Evolutionary conservation across 345 rosid species (phyloP).

Genomic region (Noccaea bulbosa): DNA sequence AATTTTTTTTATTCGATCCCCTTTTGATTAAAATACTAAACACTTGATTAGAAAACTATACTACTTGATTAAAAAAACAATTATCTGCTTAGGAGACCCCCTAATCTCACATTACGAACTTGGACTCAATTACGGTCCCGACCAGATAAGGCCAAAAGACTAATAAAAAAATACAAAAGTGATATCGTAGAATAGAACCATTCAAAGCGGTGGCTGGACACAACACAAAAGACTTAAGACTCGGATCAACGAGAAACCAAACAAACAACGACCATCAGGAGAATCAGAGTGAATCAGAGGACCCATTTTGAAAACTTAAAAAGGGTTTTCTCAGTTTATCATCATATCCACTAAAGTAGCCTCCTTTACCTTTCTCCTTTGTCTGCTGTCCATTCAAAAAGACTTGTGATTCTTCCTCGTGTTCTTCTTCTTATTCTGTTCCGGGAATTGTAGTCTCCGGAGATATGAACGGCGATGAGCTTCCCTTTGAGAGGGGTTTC

Average conservation of each 20-base stretch:
- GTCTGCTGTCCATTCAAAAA: slow-evolving; percentile 22
- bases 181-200: slow-evolving; percentile 16
- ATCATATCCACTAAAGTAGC: slow-evolving; percentile 31
- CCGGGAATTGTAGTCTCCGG: slow-evolving; percentile 39
- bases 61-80: slow-evolving; percentile 8
- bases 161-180: not conserved
- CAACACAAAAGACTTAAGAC: slow-evolving; percentile 15
- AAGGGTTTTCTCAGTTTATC: slow-evolving; percentile 13
- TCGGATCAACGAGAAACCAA: slow-evolving; percentile 29
- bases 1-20: no score
- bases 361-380: slow-evolving; percentile 18
- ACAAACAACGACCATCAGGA: slow-evolving; percentile 26
- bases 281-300: slow-evolving; percentile 28
- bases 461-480: slow-evolving; percentile 33
- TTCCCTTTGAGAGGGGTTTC: slow-evolving; percentile 68
- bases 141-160: slow-evolving; percentile 19
- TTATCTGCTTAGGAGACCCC: slow-evolving; percentile 24
- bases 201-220: slow-evolving; percentile 43
- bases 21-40: no score
- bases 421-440: slow-evolving; percentile 24
- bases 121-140: slow-evolving; percentile 39
- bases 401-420: slow-evolving; percentile 34
- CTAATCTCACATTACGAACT: slow-evolving; percentile 33
- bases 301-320: not conserved
- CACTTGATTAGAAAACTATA: not conserved